Evolutionary conservation across 345 rosid species (phyloP).

Genomic region (Limnanthes douglasii): DNA sequence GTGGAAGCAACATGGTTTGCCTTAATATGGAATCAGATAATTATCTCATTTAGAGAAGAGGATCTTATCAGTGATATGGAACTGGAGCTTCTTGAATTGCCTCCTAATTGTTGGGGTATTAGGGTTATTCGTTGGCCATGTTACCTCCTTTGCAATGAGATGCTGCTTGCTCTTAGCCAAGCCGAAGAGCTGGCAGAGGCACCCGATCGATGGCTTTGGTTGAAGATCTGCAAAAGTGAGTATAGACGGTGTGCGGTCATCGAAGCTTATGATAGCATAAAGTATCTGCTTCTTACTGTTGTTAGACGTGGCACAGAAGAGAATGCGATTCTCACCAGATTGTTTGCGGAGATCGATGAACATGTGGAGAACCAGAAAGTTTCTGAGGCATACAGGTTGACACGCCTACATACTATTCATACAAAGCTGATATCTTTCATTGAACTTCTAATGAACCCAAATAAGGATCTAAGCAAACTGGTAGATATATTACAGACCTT

Average conservation of each 20-base stretch:
- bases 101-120: conserved; percentile 72
- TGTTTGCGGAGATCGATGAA: conserved; percentile 41
- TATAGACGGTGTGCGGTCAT: conserved; percentile 80
- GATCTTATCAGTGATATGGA: conserved; percentile 67
- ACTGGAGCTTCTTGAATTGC: conserved; percentile 65
- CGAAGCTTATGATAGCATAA: conserved; percentile 81
- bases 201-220: conserved; percentile 75
- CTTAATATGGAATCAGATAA: conserved; percentile 80
- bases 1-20: conserved; percentile 85
- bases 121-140: conserved; percentile 92
- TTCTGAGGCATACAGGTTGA: conserved; percentile 26
- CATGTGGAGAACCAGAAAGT: conserved; percentile 26
- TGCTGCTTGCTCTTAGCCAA: conserved; percentile 71
- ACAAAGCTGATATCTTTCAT: conserved; percentile 44
- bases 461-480: conserved; percentile 34
- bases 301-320: conserved; percentile 43
- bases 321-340: conserved; percentile 31
- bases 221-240: conserved; percentile 59
- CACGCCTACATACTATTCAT: conserved; percentile 38
- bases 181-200: conserved; percentile 55
- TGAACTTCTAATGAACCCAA: conserved; percentile 40
- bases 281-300: conserved; percentile 37
- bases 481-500: conserved; percentile 74
- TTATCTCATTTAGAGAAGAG: conserved; percentile 67
- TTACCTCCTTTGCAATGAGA: conserved; percentile 73